Conservation (phyloP, 116 monocot genomes). For the Cymodocea nodosa region DNA sequence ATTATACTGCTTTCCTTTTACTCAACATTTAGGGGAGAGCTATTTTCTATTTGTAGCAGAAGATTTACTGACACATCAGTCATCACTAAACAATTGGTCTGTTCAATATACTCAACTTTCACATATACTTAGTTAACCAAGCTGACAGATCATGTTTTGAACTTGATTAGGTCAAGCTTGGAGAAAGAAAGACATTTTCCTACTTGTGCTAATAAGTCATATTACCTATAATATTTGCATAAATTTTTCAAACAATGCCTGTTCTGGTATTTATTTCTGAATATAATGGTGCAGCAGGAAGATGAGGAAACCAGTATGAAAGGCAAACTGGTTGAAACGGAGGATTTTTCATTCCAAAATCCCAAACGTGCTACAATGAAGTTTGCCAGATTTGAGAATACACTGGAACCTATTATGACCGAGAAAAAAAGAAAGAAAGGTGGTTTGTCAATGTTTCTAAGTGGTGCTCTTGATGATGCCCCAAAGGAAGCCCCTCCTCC, state of each 20-base stretch:
- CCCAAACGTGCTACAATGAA: constrained; percentile 8
- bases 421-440: constrained; percentile 87
- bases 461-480: constrained; percentile 84
- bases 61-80: too few relatives aligned
- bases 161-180: too few relatives aligned
- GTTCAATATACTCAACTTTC: too few relatives aligned
- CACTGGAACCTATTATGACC: constrained; percentile 15
- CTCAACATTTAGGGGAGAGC: too few relatives aligned
- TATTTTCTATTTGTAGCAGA: too few relatives aligned
- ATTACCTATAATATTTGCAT: background rate
- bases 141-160: too few relatives aligned
- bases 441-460: constrained; percentile 90
- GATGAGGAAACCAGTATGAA: background rate
- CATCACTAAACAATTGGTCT: too few relatives aligned
- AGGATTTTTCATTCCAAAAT: background rate
- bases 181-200: too few relatives aligned
- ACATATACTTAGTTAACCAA: too few relatives aligned
- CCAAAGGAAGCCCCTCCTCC: constrained; percentile 37
- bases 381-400: constrained; percentile 9
- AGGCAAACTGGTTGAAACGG: background rate
- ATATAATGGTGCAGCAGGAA: constrained; percentile 7
- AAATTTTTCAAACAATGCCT: too few relatives aligned
- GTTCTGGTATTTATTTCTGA: background rate
- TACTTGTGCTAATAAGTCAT: background rate
- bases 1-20: too few relatives aligned